Percentiles rank a stretch among this genome's conserved stretches.
These are phyloP conservation scores for Sanghuangporus weigelae DNA, from an alignment of 1,284 basidiomycete genomes.

Conservation along the genomic window DNA sequence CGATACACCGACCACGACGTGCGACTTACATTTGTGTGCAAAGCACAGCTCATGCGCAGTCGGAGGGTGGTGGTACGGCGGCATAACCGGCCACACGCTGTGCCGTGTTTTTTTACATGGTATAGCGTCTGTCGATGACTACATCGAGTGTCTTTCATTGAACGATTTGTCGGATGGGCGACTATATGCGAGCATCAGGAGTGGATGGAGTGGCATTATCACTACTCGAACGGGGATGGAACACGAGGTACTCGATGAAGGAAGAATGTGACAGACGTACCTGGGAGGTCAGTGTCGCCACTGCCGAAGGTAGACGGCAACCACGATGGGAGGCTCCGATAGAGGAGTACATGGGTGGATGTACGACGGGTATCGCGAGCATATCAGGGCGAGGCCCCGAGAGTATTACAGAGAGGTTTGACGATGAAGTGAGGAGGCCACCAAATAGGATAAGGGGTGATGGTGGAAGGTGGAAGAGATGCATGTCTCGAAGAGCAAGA, in stretches of 20 bases:
- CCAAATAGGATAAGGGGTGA: neutral
- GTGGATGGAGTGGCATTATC: neutral
- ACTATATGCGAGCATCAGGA: neutral
- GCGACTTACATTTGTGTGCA: neutral
- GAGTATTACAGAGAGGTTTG: neutral
- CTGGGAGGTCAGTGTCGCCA: neutral
- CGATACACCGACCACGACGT: neutral
- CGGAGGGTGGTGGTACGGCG: neutral
- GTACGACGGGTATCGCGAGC: neutral
- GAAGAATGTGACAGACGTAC: neutral
- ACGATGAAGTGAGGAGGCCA: neutral
- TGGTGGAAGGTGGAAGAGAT: neutral
- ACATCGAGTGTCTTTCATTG: neutral
- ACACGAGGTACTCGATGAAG: neutral
- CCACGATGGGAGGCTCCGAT: neutral
- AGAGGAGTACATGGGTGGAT: neutral
- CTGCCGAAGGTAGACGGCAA: neutral
- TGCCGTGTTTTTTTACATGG: neutral
- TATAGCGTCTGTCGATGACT: neutral
- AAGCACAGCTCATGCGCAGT: neutral
- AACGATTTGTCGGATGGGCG: neutral
- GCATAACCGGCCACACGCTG: neutral
- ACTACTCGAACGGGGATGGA: neutral
- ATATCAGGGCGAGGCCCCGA: neutral
- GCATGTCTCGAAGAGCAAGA: neutral